phyloP scores from a whole-genome alignment of 202 grass and related monocot species.

The Carex sylvatica region DNA sequence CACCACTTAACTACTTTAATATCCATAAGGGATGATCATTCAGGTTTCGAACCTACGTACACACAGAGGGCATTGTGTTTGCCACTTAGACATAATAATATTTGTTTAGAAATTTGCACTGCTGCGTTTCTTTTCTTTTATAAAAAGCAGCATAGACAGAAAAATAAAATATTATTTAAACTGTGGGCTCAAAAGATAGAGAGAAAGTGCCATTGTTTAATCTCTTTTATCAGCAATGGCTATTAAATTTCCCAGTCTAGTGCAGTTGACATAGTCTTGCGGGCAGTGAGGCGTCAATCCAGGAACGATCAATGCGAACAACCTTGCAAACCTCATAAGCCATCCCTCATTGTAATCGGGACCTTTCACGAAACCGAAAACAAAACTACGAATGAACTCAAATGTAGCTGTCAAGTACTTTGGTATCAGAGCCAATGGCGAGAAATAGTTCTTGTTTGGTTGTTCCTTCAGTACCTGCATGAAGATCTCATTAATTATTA shows the following conservation, averaged over 20 bases:
- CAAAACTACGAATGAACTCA: constrained; percentile 66
- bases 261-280: constrained; percentile 63
- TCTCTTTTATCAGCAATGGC: background rate
- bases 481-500: background rate
- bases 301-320: constrained; percentile 53
- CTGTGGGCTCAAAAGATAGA: background rate
- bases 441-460: constrained; percentile 94
- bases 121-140: no score
- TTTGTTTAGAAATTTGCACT: no score
- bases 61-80: no score
- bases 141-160: no score
- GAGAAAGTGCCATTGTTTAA: background rate
- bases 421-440: constrained; percentile 34
- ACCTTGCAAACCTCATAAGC: constrained; percentile 43
- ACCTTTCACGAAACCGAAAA: constrained; percentile 47
- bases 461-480: constrained; percentile 49
- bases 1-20: no score
- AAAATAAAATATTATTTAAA: no score
- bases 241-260: constrained; percentile 35
- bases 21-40: no score
- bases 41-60: no score
- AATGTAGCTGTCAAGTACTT: constrained; percentile 45
- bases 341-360: constrained; percentile 51
- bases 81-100: no score
- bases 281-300: constrained; percentile 58